A percentile compares a stretch with the other conserved stretches of the same genome.
These are phyloP conservation scores for Breviolum minutum DNA, from an alignment of 73 alveolate species.

Conservation along the genomic window DNA sequence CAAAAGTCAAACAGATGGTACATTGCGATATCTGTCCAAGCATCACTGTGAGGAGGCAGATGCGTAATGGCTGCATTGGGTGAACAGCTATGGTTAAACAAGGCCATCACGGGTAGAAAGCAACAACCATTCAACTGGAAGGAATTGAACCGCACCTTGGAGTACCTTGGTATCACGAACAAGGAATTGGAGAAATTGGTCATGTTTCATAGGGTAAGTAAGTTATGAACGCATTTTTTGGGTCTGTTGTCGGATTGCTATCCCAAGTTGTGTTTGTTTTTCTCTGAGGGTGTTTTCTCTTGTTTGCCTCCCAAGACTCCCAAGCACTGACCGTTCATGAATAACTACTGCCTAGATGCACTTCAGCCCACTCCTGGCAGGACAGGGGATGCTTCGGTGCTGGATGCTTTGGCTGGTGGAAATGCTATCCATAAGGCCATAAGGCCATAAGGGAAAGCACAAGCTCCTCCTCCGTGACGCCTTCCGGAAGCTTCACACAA, in stretches of 20 bases:
- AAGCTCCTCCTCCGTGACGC: constrained; percentile 33
- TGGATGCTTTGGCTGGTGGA: background rate
- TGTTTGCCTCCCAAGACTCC: background rate
- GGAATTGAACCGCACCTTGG: constrained; percentile 68
- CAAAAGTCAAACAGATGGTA: too few relatives aligned
- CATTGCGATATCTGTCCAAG: background rate
- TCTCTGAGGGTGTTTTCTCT: too few relatives aligned
- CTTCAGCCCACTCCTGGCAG: constrained; percentile 52
- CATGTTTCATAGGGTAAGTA: too few relatives aligned
- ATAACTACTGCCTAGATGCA: background rate
- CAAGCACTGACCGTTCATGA: background rate
- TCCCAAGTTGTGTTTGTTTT: too few relatives aligned
- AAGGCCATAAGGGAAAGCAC: background rate
- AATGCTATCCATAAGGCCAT: background rate
- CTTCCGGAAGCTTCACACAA: constrained; percentile 21
- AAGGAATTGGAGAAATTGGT: background rate
- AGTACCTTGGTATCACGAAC: background rate
- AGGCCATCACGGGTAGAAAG: constrained; percentile 60
- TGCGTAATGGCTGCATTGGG: constrained; percentile 81
- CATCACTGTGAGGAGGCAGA: background rate
- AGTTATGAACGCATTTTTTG: too few relatives aligned
- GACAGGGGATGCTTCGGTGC: background rate
- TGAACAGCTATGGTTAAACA: constrained; percentile 81
- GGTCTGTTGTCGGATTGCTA: too few relatives aligned
- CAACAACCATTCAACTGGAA: constrained; percentile 45